Base-by-base conservation (phyloP, 2,329 filamentous ascomycete genomes). In the Furcasterigmium furcatum region DNA sequence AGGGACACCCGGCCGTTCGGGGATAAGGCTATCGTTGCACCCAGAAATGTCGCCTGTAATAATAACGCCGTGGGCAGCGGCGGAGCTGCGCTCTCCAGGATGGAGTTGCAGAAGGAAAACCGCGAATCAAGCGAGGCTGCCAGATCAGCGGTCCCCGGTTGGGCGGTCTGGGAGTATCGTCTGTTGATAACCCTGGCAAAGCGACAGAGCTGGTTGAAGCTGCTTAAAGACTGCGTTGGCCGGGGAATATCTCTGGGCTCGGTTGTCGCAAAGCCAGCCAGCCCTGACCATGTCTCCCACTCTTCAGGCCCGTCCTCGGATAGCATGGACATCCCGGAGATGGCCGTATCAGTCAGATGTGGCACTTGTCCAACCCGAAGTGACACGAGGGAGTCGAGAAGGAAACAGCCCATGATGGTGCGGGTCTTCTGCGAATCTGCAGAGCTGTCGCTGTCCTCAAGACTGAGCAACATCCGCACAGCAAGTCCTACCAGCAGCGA, bases 281-380 rank as follows among this genome's bases (percentile, higher is more conserved):
- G 71, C 21, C 82, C 77, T 16, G 73, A 71, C 86, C 86, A 90
- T 2, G 83, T 80, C 52, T 86, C 81, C 85, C 85, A 89, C 64
- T 89, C 85, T 56, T 89, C 86, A 18, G 85, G 65, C 2, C 83
- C 83, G 53, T 87, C 82, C 59, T 87, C 83, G 21, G 79, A 72
- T 3, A 86, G 66, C 3, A 65, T 61, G 9, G 74, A 73, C 24
- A 73, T 47, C 42, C 61, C 58, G 30, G 63, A 60, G n/a, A 68
- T 61, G 21, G 79, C 59, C 43, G 80, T 74, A 13, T 70, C 66
- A 9, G 63, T 58, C 45, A 84, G 67, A 56, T 78, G 75, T 3
- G 77, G 69, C 9, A 68, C 63, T 27, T 70, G 70, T n/a, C 71
- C 64, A 4, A 82, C 65, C 9, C 75, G 68, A 16, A 77, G 59